Base-by-base conservation (phyloP, 1,139 yeast genomes). In the Williopsis jadinii region DNA sequence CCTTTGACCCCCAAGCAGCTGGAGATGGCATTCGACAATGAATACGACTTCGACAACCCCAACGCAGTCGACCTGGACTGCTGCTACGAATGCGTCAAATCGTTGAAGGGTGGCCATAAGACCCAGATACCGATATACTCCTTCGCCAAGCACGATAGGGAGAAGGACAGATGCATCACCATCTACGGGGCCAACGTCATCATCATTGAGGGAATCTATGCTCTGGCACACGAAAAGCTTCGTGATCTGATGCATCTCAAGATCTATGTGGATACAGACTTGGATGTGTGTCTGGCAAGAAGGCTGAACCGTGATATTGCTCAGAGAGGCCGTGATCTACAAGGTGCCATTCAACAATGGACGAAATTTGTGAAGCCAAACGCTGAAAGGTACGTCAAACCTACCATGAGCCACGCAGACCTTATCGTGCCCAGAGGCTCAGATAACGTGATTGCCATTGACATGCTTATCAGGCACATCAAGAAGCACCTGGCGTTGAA, bases 161-260 rank as follows among this genome's bases (percentile, higher is more conserved):
- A 31, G n/a, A 81, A 92, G 3, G 75, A 70, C 36, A 79, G 83
- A 56, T 71, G 73, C 31, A 68, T 81, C 37, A 80, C 90, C 3
- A 76, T 92, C n/a, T 90, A 88, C 58, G 98, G 97, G 3, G 96
- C 97, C 29, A 88, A 88, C 58, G 95, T 92, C 14, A 84, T 92
- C 46, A 83, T 92, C 11, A 68, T 92, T 33, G 98, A 92, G 60
- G 98, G 98, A 1, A 80, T 92, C 11, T 87, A 84, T 60, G 90
- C 97, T 0, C 64, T 92, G 39, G 79, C 82, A 51, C 90, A 84
- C 56, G 70, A 72, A 40, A 71, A 92, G 37, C 64, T 92, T 10
- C 63, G 84, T 41, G 82, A 75, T 13, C 60, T 88, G 54, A 84
- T 90, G 83, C 95, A 92, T 56, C 69, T 88, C 48, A 90, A 85